phyloP scores from a whole-genome alignment of 176 grass and related monocot species.

The Phoenix roebelenii region DNA sequence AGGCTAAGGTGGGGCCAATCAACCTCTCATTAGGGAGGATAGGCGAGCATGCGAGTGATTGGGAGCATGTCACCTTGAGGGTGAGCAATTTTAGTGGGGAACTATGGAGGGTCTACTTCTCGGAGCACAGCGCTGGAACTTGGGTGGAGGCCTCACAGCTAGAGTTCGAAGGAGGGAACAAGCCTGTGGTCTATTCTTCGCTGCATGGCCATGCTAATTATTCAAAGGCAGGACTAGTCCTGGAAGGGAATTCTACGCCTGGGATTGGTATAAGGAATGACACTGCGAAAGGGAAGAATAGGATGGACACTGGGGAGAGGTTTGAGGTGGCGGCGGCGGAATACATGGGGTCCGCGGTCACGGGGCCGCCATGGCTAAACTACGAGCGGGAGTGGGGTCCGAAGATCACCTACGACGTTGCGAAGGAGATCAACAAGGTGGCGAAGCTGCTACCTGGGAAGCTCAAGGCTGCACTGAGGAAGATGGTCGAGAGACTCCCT shows the following conservation, averaged over 20 bases:
- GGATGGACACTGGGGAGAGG: slow-evolving; percentile 35
- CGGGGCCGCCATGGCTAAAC: slow-evolving; percentile 57
- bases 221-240: slow-evolving; percentile 37
- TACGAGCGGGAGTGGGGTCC: slow-evolving; percentile 73
- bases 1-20: slow-evolving; percentile 42
- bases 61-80: slow-evolving; percentile 86
- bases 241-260: slow-evolving; percentile 48
- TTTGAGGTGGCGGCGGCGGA: slow-evolving; percentile 66
- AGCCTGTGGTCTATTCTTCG: slow-evolving; percentile 53
- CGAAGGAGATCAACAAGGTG: slow-evolving; percentile 49
- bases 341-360: slow-evolving; percentile 29
- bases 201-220: slow-evolving; percentile 68
- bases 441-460: slow-evolving; percentile 41
- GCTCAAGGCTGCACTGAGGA: slow-evolving; percentile 24
- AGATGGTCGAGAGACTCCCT: slow-evolving; percentile 35
- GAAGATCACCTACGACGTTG: slow-evolving; percentile 62
- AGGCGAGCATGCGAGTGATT: slow-evolving; percentile 82
- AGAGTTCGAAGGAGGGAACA: slow-evolving; percentile 37
- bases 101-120: slow-evolving; percentile 47
- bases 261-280: slow-evolving; percentile 85
- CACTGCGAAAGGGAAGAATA: slow-evolving; percentile 37
- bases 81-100: slow-evolving; percentile 79
- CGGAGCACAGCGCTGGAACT: slow-evolving; percentile 47
- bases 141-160: slow-evolving; percentile 69
- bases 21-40: slow-evolving; percentile 56